phyloP scores from a whole-genome alignment of 768 basidiomycete species.

The Sporobolomyces roseus region DNA sequence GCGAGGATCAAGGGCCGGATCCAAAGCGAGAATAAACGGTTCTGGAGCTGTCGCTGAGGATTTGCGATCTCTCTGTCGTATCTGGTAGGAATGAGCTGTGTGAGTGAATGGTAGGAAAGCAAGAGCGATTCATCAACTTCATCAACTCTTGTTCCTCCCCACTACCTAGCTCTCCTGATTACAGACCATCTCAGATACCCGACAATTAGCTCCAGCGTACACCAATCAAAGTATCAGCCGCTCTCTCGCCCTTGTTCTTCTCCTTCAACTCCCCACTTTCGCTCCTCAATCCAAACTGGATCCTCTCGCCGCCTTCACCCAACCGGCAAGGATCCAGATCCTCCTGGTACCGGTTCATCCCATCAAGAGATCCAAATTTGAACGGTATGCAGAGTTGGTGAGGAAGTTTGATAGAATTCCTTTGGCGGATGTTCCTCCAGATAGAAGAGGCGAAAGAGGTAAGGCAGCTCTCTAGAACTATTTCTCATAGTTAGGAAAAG shows the following conservation, averaged over 20 bases:
- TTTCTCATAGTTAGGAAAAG: no score
- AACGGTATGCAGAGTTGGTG: slow-evolving; percentile 70
- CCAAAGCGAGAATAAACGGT: no score
- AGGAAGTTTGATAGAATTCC: slow-evolving; percentile 67
- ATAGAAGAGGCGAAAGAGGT: slow-evolving; percentile 59
- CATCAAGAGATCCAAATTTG: slow-evolving; percentile 65
- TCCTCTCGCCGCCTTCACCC: slow-evolving; percentile 57
- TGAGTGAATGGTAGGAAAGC: background rate
- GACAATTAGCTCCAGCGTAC: no score
- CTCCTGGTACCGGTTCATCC: slow-evolving; percentile 80
- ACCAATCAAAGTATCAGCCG: background rate
- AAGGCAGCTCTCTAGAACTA: slow-evolving; percentile 6
- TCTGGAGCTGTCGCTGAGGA: no score
- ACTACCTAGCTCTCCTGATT: no score
- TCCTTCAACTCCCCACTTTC: background rate
- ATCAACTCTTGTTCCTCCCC: background rate
- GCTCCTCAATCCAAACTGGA: slow-evolving; percentile 31
- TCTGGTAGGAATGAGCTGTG: no score
- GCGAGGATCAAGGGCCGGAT: no score
- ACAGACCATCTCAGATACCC: no score
- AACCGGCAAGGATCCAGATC: slow-evolving; percentile 77
- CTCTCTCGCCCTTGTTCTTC: background rate
- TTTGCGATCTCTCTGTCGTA: no score
- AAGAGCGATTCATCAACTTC: background rate
- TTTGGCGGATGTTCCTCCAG: slow-evolving; percentile 76